Evolutionary conservation across 2,329 filamentous ascomycete species (phyloP).

Genomic region (Monosporascus sp.): DNA sequence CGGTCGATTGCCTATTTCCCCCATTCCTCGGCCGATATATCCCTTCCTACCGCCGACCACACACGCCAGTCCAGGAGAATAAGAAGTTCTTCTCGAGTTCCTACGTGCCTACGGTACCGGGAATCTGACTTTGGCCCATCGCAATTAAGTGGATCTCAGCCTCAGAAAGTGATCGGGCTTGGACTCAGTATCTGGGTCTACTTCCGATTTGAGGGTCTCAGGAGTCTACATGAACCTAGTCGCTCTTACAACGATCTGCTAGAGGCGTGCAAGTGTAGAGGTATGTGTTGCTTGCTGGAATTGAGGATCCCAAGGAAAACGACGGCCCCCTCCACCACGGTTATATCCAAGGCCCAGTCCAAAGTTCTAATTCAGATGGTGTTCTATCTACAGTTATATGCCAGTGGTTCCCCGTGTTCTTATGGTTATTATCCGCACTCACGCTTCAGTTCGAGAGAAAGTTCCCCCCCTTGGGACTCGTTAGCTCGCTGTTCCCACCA

Average conservation of each 20-base stretch:
- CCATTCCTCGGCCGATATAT: slow-evolving; percentile 25
- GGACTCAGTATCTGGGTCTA: slow-evolving; percentile 27
- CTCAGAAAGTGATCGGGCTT: slow-evolving; percentile 26
- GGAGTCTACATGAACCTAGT: slow-evolving; percentile 29
- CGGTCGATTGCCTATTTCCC: slow-evolving; percentile 10
- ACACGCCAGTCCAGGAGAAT: slow-evolving; percentile 15
- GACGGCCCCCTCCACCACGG: neutral
- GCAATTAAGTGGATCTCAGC: slow-evolving; percentile 25
- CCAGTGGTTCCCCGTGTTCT: slow-evolving; percentile 33
- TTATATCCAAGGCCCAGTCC: slow-evolving; percentile 2
- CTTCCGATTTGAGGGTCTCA: slow-evolving; percentile 29
- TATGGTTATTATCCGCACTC: slow-evolving; percentile 34
- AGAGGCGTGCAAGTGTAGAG: slow-evolving; percentile 31
- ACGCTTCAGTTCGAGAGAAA: slow-evolving; percentile 36
- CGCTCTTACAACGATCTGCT: slow-evolving; percentile 19
- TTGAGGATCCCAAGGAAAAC: neutral
- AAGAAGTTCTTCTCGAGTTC: slow-evolving; percentile 18
- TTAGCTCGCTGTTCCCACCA: slow-evolving; percentile 60
- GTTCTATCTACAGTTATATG: slow-evolving; percentile 38
- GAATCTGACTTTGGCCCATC: slow-evolving; percentile 31
- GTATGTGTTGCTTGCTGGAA: slow-evolving; percentile 17
- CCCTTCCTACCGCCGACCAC: slow-evolving; percentile 14
- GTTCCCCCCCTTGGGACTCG: slow-evolving; percentile 53
- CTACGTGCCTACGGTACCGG: slow-evolving; percentile 25
- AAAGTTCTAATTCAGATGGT: slow-evolving; percentile 22